A percentile compares a stretch with the other conserved stretches of the same genome.
These are phyloP conservation scores for Penicillium expansum DNA, from an alignment of 2,329 filamentous ascomycete species.

Conservation along the genomic window DNA sequence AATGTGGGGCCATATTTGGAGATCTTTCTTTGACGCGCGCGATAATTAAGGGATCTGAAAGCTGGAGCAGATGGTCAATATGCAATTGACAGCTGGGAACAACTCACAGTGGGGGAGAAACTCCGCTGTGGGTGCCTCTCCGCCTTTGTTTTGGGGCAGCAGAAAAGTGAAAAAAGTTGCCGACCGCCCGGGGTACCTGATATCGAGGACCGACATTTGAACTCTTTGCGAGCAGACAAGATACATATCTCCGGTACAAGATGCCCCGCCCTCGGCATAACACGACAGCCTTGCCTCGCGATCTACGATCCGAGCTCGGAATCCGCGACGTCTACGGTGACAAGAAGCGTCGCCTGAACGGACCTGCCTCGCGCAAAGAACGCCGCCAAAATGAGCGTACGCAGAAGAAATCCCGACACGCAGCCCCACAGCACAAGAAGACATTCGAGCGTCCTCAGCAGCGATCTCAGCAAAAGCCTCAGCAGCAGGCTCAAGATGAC, in stretches of 20 bases:
- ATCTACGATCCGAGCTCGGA: conserved; percentile 41
- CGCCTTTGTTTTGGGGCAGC: conserved; percentile 21
- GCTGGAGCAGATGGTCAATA: conserved; percentile 8
- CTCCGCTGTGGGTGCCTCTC: conserved; percentile 23
- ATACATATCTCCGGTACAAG: conserved; percentile 6
- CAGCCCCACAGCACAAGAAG: conserved; percentile 20
- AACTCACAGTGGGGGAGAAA: conserved; percentile 20
- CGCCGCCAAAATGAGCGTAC: conserved; percentile 64
- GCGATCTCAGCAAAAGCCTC: conserved; percentile 13
- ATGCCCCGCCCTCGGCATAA: conserved; percentile 39
- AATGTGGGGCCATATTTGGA: conserved; percentile 34
- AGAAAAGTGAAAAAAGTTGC: conserved; percentile 28
- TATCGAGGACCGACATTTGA: neutral
- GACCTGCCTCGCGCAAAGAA: conserved; percentile 56
- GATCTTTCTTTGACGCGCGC: neutral
- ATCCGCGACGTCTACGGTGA: conserved; percentile 38
- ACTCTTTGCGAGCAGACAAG: neutral
- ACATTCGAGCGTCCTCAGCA: conserved; percentile 5
- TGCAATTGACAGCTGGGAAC: conserved; percentile 15
- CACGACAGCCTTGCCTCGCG: conserved; percentile 43
- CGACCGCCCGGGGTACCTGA: conserved; percentile 17
- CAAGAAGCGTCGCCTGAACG: conserved; percentile 31
- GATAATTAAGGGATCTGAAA: conserved; percentile 4
- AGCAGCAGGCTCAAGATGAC: conserved; percentile 15
- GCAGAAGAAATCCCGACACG: conserved; percentile 55